A percentile compares a stretch with the other conserved stretches of the same genome.
These are phyloP conservation scores for Crotalaria pallida DNA, from an alignment of 306 rosid species.

Conservation along the genomic window DNA sequence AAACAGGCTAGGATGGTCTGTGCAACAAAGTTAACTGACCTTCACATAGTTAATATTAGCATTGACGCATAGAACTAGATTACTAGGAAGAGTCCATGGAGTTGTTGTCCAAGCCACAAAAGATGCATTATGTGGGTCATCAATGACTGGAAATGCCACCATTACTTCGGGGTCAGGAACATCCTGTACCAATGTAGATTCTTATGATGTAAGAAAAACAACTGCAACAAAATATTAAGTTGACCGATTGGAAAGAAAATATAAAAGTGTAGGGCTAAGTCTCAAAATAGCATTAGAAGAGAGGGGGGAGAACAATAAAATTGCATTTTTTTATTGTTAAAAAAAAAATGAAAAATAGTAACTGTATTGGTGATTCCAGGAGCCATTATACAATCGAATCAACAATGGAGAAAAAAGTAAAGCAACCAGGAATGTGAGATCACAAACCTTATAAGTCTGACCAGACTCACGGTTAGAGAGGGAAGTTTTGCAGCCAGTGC, in stretches of 20 bases:
- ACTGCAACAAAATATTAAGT: too few relatives aligned
- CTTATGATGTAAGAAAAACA: too few relatives aligned
- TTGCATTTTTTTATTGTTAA: too few relatives aligned
- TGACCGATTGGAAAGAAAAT: too few relatives aligned
- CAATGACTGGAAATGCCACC: slow-evolving; percentile 76
- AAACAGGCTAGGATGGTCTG: background rate
- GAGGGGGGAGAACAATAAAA: too few relatives aligned
- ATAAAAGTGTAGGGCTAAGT: too few relatives aligned
- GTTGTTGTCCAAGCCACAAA: slow-evolving; percentile 98
- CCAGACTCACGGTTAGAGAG: slow-evolving; percentile 95
- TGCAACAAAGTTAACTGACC: slow-evolving; percentile 47
- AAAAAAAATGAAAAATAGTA: too few relatives aligned
- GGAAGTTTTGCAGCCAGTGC: slow-evolving; percentile 95
- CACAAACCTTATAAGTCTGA: slow-evolving; percentile 72
- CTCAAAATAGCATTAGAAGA: too few relatives aligned
- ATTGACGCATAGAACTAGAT: slow-evolving; percentile 89
- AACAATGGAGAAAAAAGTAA: too few relatives aligned
- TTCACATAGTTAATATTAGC: slow-evolving; percentile 71
- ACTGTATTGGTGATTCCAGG: too few relatives aligned
- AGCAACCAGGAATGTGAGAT: too few relatives aligned
- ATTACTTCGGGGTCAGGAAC: slow-evolving; percentile 86
- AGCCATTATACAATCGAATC: too few relatives aligned
- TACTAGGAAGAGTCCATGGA: slow-evolving; percentile 98
- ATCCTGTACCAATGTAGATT: slow-evolving; percentile 47
- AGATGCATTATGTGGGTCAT: slow-evolving; percentile 60